Evolutionary conservation across 768 basidiomycete species (phyloP).

Genomic region (Hygrophoropsis aurantiaca): DNA sequence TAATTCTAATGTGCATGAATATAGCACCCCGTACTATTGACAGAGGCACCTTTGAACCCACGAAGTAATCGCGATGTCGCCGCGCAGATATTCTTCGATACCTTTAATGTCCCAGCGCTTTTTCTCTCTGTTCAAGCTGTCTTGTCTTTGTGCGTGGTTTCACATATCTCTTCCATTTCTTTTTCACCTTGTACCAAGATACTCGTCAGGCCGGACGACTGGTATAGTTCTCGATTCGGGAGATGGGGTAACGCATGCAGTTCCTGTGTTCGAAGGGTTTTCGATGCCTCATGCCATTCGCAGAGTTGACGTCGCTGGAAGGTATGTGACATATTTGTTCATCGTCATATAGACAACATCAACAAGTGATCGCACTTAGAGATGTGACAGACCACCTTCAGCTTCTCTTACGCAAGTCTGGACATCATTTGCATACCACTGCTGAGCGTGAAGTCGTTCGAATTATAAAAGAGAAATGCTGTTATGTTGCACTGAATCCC

Average conservation of each 20-base stretch:
- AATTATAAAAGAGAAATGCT: constrained; percentile 97
- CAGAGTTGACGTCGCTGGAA: constrained; percentile 93
- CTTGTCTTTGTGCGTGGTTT: constrained; percentile 77
- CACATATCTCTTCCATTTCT: neutral
- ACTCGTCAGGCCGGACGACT: constrained; percentile 96
- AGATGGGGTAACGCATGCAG: constrained; percentile 97
- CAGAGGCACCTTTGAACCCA: constrained; percentile 97
- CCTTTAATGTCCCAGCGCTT: constrained; percentile 97
- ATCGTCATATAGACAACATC: neutral
- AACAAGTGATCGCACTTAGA: constrained; percentile 38
- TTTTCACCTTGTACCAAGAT: constrained; percentile 50
- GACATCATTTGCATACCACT: constrained; percentile 93
- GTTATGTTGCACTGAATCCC: constrained; percentile 91
- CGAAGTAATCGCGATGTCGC: constrained; percentile 94
- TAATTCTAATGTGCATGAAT: constrained; percentile 12
- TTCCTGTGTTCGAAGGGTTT: constrained; percentile 98
- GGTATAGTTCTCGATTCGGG: constrained; percentile 99
- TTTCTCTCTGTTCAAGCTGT: constrained; percentile 98
- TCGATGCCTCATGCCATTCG: constrained; percentile 99
- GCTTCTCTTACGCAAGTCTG: constrained; percentile 88
- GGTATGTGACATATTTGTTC: constrained; percentile 50
- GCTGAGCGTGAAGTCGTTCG: constrained; percentile 97
- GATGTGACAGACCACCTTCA: constrained; percentile 98
- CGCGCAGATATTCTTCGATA: constrained; percentile 99
- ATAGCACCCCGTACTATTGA: constrained; percentile 95